These are phyloP conservation scores for Ilex paraguariensis DNA, from an alignment of 305 asterid species.

Conservation along the genomic window DNA sequence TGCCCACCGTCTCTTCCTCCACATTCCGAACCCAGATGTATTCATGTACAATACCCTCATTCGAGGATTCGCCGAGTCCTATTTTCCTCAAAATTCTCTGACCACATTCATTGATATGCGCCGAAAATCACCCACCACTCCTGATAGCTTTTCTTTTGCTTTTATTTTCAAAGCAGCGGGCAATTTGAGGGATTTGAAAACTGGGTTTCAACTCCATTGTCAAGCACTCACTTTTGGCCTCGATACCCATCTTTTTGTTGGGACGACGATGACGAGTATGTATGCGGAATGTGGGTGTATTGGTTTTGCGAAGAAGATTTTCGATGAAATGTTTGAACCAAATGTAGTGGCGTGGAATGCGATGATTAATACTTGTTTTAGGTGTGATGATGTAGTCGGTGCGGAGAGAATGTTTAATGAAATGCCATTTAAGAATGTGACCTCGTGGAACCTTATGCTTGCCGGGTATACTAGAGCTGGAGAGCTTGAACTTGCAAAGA, in stretches of 20 bases:
- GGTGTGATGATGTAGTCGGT: constrained; percentile 44
- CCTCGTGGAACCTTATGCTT: constrained; percentile 73
- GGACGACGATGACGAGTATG: constrained; percentile 74
- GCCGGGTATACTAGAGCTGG: constrained; percentile 62
- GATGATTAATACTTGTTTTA: constrained; percentile 51
- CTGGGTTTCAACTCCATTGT: constrained; percentile 68
- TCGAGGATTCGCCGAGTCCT: constrained; percentile 70
- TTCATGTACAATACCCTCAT: constrained; percentile 85
- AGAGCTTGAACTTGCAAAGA: constrained; percentile 46
- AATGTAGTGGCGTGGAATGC: constrained; percentile 84
- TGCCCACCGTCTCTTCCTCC: constrained; percentile 44
- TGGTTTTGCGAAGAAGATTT: constrained; percentile 29
- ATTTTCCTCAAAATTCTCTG: constrained; percentile 43
- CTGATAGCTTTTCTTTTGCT: constrained; percentile 73
- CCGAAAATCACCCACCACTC: constrained; percentile 23
- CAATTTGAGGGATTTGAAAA: constrained; percentile 38
- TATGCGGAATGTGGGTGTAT: constrained; percentile 64
- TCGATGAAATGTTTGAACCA: constrained; percentile 56
- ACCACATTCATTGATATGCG: constrained; percentile 46
- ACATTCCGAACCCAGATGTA: constrained; percentile 51
- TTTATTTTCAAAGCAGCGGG: constrained; percentile 71
- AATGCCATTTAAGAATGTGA: constrained; percentile 53
- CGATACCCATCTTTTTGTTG: constrained; percentile 54
- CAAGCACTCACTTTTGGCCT: constrained; percentile 58
- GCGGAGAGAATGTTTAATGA: constrained; percentile 42